phyloP scores from a whole-genome alignment of 768 basidiomycete species.

The Artomyces pyxidatus region DNA sequence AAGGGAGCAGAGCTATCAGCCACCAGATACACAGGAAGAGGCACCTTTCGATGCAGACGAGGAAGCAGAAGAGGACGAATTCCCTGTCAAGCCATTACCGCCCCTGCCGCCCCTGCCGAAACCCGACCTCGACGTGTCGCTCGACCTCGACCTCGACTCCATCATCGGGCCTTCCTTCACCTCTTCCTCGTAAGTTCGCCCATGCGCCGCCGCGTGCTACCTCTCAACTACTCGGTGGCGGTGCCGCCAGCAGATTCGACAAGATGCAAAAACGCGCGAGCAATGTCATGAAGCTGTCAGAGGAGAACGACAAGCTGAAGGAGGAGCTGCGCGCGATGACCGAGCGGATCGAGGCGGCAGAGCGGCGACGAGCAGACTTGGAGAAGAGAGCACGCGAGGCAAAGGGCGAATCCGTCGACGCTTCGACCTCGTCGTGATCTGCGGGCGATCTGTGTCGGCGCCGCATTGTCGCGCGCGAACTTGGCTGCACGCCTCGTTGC shows the following conservation, averaged over 20 bases:
- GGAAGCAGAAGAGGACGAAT: neutral
- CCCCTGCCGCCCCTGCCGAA: conserved; percentile 3
- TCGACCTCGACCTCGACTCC: conserved; percentile 8
- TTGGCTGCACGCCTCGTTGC: neutral
- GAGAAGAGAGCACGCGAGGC: conserved; percentile 22
- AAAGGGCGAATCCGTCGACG: neutral
- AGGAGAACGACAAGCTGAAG: conserved; percentile 76
- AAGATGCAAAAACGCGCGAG: conserved; percentile 56
- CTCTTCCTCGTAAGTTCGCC: conserved; percentile 7
- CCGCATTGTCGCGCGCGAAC: neutral
- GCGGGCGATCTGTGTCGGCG: neutral
- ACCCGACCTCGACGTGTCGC: conserved; percentile 8
- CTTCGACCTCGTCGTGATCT: neutral
- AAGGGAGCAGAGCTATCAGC: neutral
- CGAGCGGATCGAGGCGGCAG: conserved; percentile 66
- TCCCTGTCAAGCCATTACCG: neutral
- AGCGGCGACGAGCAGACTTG: conserved; percentile 46
- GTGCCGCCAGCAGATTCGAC: neutral
- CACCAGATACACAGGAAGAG: neutral
- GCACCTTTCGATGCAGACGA: conserved; percentile 1
- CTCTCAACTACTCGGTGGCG: neutral
- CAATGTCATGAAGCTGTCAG: conserved; percentile 66
- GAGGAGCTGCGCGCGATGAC: conserved; percentile 69
- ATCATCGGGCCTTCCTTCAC: conserved; percentile 2
- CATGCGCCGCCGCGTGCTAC: neutral